These are phyloP conservation scores for Tylopilus sp. DNA, from an alignment of 1,284 basidiomycete genomes.

Conservation along the genomic window DNA sequence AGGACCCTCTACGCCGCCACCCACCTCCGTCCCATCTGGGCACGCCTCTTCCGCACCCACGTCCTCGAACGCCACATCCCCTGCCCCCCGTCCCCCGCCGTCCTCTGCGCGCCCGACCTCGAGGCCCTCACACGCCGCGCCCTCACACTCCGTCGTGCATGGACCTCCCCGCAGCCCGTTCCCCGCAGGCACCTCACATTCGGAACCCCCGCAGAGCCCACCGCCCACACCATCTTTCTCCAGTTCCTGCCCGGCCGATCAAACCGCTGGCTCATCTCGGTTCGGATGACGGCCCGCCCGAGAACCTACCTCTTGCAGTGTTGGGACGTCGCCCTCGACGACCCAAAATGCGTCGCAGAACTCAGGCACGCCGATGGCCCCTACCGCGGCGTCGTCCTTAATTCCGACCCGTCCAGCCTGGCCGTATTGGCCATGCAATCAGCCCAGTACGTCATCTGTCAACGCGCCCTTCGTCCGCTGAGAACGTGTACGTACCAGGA, in stretches of 20 bases:
- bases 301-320: slow-evolving; percentile 43
- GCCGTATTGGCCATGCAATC: slow-evolving; percentile 40
- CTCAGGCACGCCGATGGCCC: slow-evolving; percentile 31
- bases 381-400: slow-evolving; percentile 41
- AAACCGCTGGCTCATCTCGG: slow-evolving; percentile 43
- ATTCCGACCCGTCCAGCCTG: slow-evolving; percentile 30
- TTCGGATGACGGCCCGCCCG: slow-evolving; percentile 31
- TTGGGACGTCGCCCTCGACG: slow-evolving; percentile 42
- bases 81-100: slow-evolving; percentile 36
- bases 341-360: slow-evolving; percentile 38
- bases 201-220: slow-evolving; percentile 19
- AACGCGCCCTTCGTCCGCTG: too few species aligned
- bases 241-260: slow-evolving; percentile 42
- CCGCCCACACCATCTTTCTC: slow-evolving; percentile 38
- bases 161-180: slow-evolving; percentile 42
- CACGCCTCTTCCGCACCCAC: slow-evolving; percentile 39
- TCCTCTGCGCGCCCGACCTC: slow-evolving; percentile 39
- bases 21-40: slow-evolving; percentile 48
- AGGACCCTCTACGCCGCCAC: slow-evolving; percentile 41
- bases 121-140: slow-evolving; percentile 40
- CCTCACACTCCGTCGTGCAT: slow-evolving; percentile 42
- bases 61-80: slow-evolving; percentile 45
- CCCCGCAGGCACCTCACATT: slow-evolving; percentile 31
- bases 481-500: slow-evolving; percentile 6
- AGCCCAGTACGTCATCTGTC: slow-evolving; percentile 31